Evolutionary conservation across 371 early-diverging fungal species (phyloP).

Genomic region (Mitosporidium daphniae): DNA sequence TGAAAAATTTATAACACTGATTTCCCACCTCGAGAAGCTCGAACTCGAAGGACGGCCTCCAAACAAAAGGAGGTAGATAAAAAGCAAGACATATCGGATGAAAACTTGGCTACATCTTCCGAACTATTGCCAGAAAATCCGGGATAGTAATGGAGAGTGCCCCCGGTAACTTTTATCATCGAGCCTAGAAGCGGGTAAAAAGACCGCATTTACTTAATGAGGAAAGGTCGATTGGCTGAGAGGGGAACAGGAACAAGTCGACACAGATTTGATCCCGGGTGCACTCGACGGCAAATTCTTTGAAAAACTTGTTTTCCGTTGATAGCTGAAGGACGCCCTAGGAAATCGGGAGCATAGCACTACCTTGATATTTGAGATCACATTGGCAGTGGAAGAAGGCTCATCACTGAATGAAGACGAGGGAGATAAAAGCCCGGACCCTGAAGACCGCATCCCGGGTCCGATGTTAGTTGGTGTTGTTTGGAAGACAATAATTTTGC

Average conservation of each 20-base stretch:
- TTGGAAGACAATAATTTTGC: constrained; percentile 50
- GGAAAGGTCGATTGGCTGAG: constrained; percentile 55
- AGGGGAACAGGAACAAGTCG: constrained; percentile 58
- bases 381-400: constrained; percentile 18
- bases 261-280: constrained; percentile 53
- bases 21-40: constrained; percentile 33
- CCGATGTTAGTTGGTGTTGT: constrained; percentile 36
- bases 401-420: too few species aligned
- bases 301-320: constrained; percentile 54
- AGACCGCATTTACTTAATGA: constrained; percentile 20
- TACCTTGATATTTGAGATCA: constrained; percentile 4
- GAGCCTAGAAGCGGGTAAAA: not conserved
- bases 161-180: constrained; percentile 54
- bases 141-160: constrained; percentile 67
- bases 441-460: too few species aligned
- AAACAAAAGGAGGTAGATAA: constrained; percentile 43
- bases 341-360: not conserved
- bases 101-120: constrained; percentile 49
- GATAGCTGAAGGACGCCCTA: too few species aligned
- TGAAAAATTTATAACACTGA: constrained; percentile 6
- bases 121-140: constrained; percentile 46
- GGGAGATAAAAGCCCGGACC: too few species aligned
- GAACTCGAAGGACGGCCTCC: constrained; percentile 73
- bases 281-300: constrained; percentile 57
- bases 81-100: constrained; percentile 39